Conservation (phyloP, 768 basidiomycete genomes). For the Suillus discolor region DNA sequence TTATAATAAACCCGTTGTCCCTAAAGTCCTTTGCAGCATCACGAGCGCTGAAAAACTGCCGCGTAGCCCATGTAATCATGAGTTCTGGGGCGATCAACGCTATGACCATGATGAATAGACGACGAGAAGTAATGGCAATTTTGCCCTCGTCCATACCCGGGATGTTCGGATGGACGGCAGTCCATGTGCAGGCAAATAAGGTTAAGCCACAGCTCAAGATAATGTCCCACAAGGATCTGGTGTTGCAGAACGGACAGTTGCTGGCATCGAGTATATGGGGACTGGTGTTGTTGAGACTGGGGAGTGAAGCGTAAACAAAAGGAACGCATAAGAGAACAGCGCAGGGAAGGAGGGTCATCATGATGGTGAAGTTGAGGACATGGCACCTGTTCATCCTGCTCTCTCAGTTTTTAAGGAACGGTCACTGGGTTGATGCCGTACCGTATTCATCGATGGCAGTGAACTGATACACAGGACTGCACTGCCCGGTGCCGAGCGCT, state of each 20-base stretch:
- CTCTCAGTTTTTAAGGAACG: not conserved
- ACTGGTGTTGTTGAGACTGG: not conserved
- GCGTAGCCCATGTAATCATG: slow-evolving; percentile 20
- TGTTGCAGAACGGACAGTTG: not conserved
- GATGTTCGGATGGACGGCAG: not conserved
- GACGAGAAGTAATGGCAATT: not conserved
- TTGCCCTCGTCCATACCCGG: slow-evolving; percentile 1
- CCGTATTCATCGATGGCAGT: no score
- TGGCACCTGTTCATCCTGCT: not conserved
- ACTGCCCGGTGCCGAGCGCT: no score
- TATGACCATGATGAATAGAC: slow-evolving; percentile 15
- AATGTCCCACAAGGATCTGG: not conserved
- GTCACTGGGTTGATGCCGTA: not conserved
- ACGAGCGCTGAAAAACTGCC: slow-evolving; percentile 21
- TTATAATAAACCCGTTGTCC: no score
- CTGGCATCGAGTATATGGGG: not conserved
- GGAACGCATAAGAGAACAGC: not conserved
- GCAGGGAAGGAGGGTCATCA: not conserved
- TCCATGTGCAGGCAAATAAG: not conserved
- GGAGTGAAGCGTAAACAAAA: not conserved
- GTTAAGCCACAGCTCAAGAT: not conserved
- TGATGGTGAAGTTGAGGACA: not conserved
- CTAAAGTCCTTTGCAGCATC: not conserved
- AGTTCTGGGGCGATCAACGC: slow-evolving; percentile 27
- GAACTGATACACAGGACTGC: no score